Base-by-base conservation (phyloP, 2,329 filamentous ascomycete species). In the Talaromyces sp. region DNA sequence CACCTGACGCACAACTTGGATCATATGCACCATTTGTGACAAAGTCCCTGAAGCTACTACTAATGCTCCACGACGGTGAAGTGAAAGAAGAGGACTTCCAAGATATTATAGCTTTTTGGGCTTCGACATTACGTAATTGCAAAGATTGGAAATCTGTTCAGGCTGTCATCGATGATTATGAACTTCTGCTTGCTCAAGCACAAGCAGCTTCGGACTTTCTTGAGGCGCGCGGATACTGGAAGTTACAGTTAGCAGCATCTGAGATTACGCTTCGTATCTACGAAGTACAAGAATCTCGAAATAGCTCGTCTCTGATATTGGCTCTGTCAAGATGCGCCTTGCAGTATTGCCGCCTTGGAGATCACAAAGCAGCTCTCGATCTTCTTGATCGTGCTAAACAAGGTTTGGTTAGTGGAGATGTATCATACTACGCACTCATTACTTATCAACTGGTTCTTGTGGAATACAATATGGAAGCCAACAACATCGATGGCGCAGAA, bases 401-500 rank as follows among this genome's bases (percentile, higher is more conserved):
- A 22, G 82, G 84, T 60, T 68, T 83, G 6, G 71, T 73, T 11
- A 75, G 74, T 9, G 75, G 76, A 47, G 73, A 74, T 1, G 69
- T 82, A 1, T 80, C 82, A 3, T 75, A 77, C 10, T 76, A 83
- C 59, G 79, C 82, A 14, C 77, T 75, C 33, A 69, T 89, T 14
- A 80, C 82, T 39, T 90, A 90, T 74, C 85, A 93, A 68, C 78
- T 97, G 7, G 86, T 88, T 0, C 87, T 88, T 67, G 88, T 90
- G 0, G 91, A 96, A 74, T 92, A 93, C 74, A 82, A 89, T 33
- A 80, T 93, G 19, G 85, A 85, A 1, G 84, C 88, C 13, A 90
- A 89, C 10, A 87, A 88, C 59, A 78, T 85, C 16, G 83, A 88
- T 10, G 87, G 90, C 76, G 89, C 82, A 69, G 78, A 68, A 66